Conservation (phyloP, 1,284 basidiomycete genomes). For the Xanthoconium separans region DNA sequence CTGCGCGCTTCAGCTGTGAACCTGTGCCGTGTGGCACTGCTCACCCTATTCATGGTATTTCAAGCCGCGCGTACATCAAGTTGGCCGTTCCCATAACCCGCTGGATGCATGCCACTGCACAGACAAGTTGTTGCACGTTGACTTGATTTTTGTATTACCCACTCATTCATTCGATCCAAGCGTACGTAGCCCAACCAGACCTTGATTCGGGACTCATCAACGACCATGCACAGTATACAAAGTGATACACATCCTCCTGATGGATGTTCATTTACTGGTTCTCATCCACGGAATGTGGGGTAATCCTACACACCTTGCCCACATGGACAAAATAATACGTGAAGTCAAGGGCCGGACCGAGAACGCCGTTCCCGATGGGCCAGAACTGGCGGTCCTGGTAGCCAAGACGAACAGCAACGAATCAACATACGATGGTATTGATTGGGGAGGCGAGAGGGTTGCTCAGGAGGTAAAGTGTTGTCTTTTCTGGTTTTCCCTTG, state of each 20-base stretch:
- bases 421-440: constrained; percentile 73
- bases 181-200: constrained; percentile 2
- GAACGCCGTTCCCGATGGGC: constrained; percentile 2
- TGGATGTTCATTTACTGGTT: constrained; percentile 57
- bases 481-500: background rate
- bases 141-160: background rate
- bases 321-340: constrained; percentile 44
- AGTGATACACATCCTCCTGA: constrained; percentile 21
- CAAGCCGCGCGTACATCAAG: too few species aligned
- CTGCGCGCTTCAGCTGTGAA: too few species aligned
- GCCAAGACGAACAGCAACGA: constrained; percentile 54
- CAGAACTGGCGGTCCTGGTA: constrained; percentile 49
- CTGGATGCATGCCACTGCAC: background rate
- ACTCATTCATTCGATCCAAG: background rate
- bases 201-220: background rate
- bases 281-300: constrained; percentile 89
- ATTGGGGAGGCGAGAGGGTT: constrained; percentile 71
- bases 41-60: too few species aligned
- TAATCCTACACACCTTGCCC: constrained; percentile 53
- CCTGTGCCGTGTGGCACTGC: too few species aligned
- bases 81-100: too few species aligned
- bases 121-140: constrained; percentile 1
- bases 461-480: constrained; percentile 54
- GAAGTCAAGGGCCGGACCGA: constrained; percentile 33
- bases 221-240: background rate